A percentile compares a stretch with the other conserved stretches of the same genome.
phyloP scores from a whole-genome alignment of 306 rosid species.

The Quillaja saponaria region DNA sequence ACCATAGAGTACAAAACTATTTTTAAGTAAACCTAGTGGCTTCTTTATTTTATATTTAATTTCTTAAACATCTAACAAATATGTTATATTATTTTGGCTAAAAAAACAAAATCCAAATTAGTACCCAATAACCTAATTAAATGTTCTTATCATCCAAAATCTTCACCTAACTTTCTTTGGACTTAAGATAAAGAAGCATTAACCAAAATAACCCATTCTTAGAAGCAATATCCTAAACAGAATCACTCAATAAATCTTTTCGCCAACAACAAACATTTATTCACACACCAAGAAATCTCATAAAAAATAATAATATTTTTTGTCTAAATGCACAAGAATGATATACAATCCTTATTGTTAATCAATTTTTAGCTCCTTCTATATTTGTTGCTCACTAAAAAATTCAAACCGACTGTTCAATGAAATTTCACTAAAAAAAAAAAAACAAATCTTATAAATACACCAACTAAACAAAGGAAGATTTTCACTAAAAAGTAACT shows the following conservation, averaged over 20 bases:
- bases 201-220: conserved; percentile 21
- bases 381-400: too few species aligned
- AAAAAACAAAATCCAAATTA: too few species aligned
- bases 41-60: conserved; percentile 4
- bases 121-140: too few species aligned
- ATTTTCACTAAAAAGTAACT: too few species aligned
- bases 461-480: too few species aligned
- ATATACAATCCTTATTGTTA: too few species aligned
- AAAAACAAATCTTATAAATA: not conserved
- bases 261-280: too few species aligned
- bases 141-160: conserved; percentile 1
- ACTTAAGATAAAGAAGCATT: conserved; percentile 18
- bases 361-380: too few species aligned
- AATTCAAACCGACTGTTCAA: too few species aligned
- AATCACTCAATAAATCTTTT: conserved; percentile 8
- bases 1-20: not conserved
- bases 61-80: conserved; percentile 29
- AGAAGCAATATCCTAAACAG: conserved; percentile 27
- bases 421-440: conserved; percentile 6
- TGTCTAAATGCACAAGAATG: too few species aligned
- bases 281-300: not conserved
- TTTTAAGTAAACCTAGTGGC: not conserved
- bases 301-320: too few species aligned
- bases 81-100: not conserved
- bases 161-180: conserved; percentile 27